Conservation (phyloP, 768 basidiomycete species). For the Pholiota molesta region DNA sequence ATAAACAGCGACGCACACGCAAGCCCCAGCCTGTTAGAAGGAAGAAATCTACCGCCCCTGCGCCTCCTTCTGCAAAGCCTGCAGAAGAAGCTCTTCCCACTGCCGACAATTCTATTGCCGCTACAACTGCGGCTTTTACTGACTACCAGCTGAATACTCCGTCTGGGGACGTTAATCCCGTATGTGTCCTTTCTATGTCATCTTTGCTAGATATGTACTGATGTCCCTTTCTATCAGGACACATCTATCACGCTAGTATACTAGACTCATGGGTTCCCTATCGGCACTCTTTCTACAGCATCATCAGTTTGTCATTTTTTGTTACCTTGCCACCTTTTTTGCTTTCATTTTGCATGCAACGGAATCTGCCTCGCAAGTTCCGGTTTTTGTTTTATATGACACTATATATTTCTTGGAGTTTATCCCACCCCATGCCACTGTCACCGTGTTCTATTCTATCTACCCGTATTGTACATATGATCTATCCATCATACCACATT, state of each 20-base stretch:
- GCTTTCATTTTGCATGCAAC: background rate
- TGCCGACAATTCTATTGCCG: background rate
- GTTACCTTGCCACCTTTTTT: background rate
- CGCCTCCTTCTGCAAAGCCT: background rate
- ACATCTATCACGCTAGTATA: constrained; percentile 4
- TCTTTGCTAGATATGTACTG: background rate
- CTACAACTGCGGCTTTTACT: constrained; percentile 11
- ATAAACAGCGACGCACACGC: background rate
- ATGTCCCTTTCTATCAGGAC: background rate
- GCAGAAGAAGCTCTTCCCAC: background rate
- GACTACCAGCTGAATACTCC: constrained; percentile 20
- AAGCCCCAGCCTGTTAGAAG: constrained; percentile 1
- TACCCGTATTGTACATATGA: too few species aligned
- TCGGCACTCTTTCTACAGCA: background rate
- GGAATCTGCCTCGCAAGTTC: background rate
- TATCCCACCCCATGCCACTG: too few species aligned
- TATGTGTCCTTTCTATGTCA: background rate
- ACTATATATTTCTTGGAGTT: background rate
- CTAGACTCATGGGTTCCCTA: background rate
- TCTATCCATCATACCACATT: background rate
- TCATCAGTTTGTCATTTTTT: background rate
- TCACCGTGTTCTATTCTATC: too few species aligned
- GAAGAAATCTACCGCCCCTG: constrained; percentile 4
- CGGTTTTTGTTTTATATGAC: background rate
- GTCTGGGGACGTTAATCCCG: constrained; percentile 13